Evolutionary conservation across 108 stramenopile genomes (phyloP).

Genomic region (Conticribra guillardii): DNA sequence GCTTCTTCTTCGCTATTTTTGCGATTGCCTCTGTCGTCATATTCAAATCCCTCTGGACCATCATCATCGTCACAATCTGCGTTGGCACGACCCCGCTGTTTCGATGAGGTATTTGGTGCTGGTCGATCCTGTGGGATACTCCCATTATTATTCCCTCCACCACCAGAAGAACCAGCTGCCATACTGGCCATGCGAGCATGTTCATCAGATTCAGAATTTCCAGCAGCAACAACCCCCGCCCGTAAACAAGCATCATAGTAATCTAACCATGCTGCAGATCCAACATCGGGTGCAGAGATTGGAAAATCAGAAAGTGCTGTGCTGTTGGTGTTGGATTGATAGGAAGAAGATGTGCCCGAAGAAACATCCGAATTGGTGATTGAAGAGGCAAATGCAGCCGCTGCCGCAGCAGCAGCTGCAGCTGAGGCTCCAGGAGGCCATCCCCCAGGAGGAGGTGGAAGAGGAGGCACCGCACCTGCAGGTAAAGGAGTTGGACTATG

Average conservation of each 20-base stretch:
- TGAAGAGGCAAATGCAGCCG: conserved; percentile 30
- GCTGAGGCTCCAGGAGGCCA: conserved; percentile 23
- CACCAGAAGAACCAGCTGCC: not conserved
- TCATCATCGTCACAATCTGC: conserved; percentile 1
- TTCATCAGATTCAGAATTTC: conserved; percentile 18
- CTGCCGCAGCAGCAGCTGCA: conserved; percentile 23
- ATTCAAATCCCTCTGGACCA: conserved; percentile 32
- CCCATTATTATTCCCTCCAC: not conserved
- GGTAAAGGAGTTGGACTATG: not conserved
- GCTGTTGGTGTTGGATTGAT: not conserved
- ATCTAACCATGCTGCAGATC: conserved; percentile 30
- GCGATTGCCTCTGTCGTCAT: conserved; percentile 15
- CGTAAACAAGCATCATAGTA: conserved; percentile 36
- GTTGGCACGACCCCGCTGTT: not conserved
- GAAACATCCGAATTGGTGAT: too few species aligned
- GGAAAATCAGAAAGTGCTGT: not conserved
- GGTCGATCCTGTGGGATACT: conserved; percentile 24
- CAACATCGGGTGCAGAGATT: conserved; percentile 1
- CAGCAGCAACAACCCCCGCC: conserved; percentile 14
- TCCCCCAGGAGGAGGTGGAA: conserved; percentile 31
- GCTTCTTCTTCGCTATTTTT: not conserved
- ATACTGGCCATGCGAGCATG: conserved; percentile 7
- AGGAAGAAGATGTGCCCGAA: not conserved
- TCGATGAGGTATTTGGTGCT: not conserved
- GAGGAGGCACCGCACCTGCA: conserved; percentile 19